Evolutionary conservation across 768 basidiomycete species (phyloP).

Genomic region (Pholiota molesta): DNA sequence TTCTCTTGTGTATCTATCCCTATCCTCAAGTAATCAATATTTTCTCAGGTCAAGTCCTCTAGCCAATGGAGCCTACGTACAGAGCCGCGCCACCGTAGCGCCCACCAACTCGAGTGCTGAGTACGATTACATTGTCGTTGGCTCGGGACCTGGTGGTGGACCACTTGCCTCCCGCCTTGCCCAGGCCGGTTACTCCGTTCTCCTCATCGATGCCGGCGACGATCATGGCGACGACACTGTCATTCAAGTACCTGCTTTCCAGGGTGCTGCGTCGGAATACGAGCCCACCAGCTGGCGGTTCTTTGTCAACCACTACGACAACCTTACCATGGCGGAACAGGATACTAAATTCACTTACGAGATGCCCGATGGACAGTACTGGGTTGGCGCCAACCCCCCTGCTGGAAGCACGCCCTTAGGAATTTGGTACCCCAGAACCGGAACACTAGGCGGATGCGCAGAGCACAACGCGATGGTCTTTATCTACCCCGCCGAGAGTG

Average conservation of each 20-base stretch:
- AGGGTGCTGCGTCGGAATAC: constrained; percentile 10
- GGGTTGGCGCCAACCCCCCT: constrained; percentile 9
- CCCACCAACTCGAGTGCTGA: neutral
- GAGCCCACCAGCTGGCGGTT: constrained; percentile 10
- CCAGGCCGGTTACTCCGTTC: constrained; percentile 14
- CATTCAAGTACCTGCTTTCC: constrained; percentile 6
- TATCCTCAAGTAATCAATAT: neutral
- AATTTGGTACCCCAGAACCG: constrained; percentile 11
- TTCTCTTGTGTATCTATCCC: neutral
- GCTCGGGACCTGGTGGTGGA: constrained; percentile 11
- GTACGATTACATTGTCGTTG: constrained; percentile 12
- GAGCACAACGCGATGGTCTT: constrained; percentile 13
- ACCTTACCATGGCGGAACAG: constrained; percentile 1
- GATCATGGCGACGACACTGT: constrained; percentile 8
- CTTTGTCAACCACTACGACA: constrained; percentile 12
- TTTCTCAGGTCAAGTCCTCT: neutral
- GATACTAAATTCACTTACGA: constrained; percentile 12
- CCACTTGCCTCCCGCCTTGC: constrained; percentile 12
- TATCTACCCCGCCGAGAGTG: constrained; percentile 13
- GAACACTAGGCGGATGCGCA: constrained; percentile 11
- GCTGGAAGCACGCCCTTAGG: constrained; percentile 10
- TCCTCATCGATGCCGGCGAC: constrained; percentile 11
- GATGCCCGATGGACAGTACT: constrained; percentile 2
- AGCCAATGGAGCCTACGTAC: neutral
- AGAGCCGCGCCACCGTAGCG: neutral